Conservation (phyloP, 208 protist genomes). For the Acanthamoeba polyphaga region DNA sequence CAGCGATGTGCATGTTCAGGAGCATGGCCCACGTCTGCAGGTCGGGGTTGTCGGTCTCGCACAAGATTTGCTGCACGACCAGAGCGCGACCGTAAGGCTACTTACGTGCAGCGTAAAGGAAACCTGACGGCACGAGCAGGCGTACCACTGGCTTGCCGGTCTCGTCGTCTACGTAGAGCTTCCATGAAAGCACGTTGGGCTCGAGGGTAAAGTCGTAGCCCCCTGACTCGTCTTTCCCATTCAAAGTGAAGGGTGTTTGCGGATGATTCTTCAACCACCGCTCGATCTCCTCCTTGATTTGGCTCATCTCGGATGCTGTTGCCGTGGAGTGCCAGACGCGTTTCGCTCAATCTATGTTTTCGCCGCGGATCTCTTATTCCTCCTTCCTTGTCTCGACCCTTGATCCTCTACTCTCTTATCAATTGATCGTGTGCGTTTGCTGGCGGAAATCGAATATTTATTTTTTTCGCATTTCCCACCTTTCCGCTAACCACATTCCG, state of each 20-base stretch:
- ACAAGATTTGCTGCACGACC: conserved; percentile 56
- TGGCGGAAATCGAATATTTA: background rate
- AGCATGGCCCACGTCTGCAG: conserved; percentile 41
- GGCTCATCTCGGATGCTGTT: background rate
- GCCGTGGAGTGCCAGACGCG: background rate
- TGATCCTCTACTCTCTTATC: background rate
- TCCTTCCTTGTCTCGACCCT: background rate
- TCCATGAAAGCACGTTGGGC: conserved; percentile 26
- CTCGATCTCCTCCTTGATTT: conserved; percentile 70
- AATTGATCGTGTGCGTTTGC: background rate
- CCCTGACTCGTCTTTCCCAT: background rate
- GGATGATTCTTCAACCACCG: conserved; percentile 57
- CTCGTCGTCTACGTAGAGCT: conserved; percentile 64
- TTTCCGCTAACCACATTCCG: conserved; percentile 18
- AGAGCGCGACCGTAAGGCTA: too few relatives aligned
- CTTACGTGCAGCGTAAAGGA: too few relatives aligned
- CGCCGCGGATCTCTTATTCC: background rate
- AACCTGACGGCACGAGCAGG: background rate
- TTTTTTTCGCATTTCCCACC: background rate
- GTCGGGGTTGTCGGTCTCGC: conserved; percentile 6
- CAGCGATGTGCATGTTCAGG: conserved; percentile 59
- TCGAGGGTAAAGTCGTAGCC: conserved; percentile 23
- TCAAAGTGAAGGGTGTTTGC: background rate
- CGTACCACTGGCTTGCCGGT: conserved; percentile 66
- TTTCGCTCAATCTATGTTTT: background rate